Conservation (phyloP, 306 rosid species). For the Cicer bijugum region DNA sequence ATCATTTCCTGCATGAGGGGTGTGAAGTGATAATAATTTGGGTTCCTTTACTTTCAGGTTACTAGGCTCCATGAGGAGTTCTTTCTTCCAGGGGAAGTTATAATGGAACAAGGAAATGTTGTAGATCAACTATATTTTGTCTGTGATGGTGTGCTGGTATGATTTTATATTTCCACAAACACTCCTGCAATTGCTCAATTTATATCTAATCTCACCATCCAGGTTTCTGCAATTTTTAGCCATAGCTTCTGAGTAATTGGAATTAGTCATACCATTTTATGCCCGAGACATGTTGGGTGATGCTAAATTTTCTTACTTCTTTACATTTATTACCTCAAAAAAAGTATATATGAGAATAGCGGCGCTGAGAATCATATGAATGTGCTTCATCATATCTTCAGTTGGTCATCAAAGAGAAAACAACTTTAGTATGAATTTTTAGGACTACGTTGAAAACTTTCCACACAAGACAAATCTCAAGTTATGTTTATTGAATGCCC, state of each 20-base stretch:
- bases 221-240: conserved; percentile 25
- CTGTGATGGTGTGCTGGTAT: conserved; percentile 88
- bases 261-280: conserved; percentile 17
- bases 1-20: conserved; percentile 19
- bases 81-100: conserved; percentile 92
- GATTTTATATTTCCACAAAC: conserved; percentile 38
- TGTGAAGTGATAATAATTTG: conserved; percentile 36
- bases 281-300: not conserved
- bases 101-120: conserved; percentile 86
- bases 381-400: conserved; percentile 24
- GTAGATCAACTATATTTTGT: conserved; percentile 96
- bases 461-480: conserved; percentile 8
- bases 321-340: conserved; percentile 6
- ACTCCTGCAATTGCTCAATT: conserved; percentile 33
- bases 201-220: conserved; percentile 1
- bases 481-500: conserved; percentile 13
- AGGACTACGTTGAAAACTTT: conserved; percentile 3
- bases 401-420: conserved; percentile 23
- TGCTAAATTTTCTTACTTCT: conserved; percentile 18
- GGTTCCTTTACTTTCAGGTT: conserved; percentile 60
- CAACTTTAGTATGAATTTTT: conserved; percentile 5
- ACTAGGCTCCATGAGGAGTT: conserved; percentile 89
- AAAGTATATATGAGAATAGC: conserved; percentile 16
- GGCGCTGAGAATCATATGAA: conserved; percentile 1
- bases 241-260: conserved; percentile 26